Conservation (phyloP, 768 basidiomycete species). For the Cubamyces lactineus region DNA sequence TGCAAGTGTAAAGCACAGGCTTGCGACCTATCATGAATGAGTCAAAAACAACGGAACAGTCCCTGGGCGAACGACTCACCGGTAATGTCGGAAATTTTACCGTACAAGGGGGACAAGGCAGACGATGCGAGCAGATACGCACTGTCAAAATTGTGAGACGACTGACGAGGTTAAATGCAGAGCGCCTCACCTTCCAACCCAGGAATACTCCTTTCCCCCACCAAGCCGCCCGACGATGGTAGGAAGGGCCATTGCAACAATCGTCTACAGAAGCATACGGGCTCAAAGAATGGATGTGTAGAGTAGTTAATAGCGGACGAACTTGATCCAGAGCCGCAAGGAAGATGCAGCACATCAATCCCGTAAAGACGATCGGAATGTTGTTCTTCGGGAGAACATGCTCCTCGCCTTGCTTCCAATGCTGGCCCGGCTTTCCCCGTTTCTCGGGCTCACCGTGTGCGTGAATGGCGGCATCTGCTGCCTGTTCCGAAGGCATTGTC, state of each 20-base stretch:
- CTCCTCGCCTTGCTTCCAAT: constrained; percentile 44
- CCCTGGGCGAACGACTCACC: constrained; percentile 30
- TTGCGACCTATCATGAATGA: constrained; percentile 54
- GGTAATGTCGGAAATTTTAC: constrained; percentile 69
- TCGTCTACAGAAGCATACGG: constrained; percentile 36
- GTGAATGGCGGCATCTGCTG: no score
- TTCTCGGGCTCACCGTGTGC: no score
- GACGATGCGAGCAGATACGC: constrained; percentile 75
- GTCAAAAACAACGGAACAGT: constrained; percentile 33
- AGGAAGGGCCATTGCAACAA: constrained; percentile 55
- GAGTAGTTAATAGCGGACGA: not conserved
- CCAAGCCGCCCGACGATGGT: constrained; percentile 50
- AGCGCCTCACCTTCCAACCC: constrained; percentile 46
- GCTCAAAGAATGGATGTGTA: not conserved
- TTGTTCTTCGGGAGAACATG: constrained; percentile 48
- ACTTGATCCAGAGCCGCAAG: constrained; percentile 53
- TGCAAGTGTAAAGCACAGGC: constrained; percentile 65
- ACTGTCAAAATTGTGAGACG: constrained; percentile 38
- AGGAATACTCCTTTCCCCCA: constrained; percentile 49
- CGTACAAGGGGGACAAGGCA: constrained; percentile 71
- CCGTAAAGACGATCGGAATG: constrained; percentile 45
- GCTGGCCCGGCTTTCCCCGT: constrained; percentile 30
- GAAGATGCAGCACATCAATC: constrained; percentile 47
- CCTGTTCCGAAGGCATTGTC: no score
- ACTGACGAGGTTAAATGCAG: no score